A percentile compares a stretch with the other conserved stretches of the same genome.
Evolutionary conservation across 441 rosid species (phyloP).

Genomic region (Biscutella laevigata): DNA sequence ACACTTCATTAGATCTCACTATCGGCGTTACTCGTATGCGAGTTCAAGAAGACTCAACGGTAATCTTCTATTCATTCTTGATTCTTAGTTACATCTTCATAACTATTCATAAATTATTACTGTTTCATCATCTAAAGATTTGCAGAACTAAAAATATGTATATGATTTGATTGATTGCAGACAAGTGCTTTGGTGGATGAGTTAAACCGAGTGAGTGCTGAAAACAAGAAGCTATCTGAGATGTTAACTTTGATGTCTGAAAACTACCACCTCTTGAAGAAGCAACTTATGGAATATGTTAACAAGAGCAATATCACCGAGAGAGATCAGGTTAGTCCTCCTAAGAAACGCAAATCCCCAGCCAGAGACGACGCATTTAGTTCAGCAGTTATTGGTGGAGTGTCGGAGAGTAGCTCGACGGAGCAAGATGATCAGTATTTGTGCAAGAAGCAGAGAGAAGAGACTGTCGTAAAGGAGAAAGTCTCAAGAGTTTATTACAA

Average conservation of each 20-base stretch:
- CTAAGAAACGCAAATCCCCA: conserved; percentile 74
- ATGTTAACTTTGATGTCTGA: conserved; percentile 70
- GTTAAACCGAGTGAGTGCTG: conserved; percentile 63
- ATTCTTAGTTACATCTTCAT: not conserved
- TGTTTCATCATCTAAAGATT: not conserved
- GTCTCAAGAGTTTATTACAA: conserved; percentile 46
- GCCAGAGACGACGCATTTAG: conserved; percentile 29
- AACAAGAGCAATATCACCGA: conserved; percentile 34
- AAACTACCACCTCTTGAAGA: conserved; percentile 57
- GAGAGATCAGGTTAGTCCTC: conserved; percentile 30
- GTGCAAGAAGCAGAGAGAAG: conserved; percentile 53
- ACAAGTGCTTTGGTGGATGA: conserved; percentile 56
- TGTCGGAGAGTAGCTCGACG: conserved; percentile 83
- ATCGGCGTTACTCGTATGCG: conserved; percentile 37
- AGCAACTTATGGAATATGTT: conserved; percentile 48
- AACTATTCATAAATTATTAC: not conserved
- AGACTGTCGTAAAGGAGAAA: conserved; percentile 62
- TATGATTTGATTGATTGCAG: conserved; percentile 12
- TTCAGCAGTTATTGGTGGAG: conserved; percentile 30
- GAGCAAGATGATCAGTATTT: conserved; percentile 67
- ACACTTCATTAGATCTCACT: conserved; percentile 78
- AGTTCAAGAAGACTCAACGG: conserved; percentile 29
- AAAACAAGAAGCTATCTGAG: conserved; percentile 78
- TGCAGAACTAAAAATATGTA: not conserved
- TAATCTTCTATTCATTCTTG: conserved; percentile 14